A percentile compares a stretch with the other conserved stretches of the same genome.
Conservation (phyloP, 225 moss, liverwort and hornwort species). For the Rhytidiadelphus loreus region DNA sequence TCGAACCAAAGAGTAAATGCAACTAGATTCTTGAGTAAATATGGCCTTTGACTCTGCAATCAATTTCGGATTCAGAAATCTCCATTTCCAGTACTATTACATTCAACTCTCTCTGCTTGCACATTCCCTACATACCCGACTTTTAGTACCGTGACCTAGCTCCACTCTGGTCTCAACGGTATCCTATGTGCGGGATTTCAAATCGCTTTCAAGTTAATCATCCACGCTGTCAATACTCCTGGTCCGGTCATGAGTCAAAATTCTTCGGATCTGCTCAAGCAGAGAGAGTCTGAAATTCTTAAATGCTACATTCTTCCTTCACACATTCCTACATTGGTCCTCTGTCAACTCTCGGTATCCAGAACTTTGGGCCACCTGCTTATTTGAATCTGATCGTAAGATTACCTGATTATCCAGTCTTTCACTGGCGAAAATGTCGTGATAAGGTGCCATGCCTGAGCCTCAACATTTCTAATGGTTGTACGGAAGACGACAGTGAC, state of each 20-base stretch:
- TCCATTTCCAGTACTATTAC: not conserved
- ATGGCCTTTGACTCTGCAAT: not conserved
- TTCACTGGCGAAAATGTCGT: not conserved
- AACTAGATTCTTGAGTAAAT: not conserved
- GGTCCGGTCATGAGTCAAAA: not conserved
- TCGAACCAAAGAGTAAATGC: not conserved
- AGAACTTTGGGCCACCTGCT: not conserved
- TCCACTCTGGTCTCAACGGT: not conserved
- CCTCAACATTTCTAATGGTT: not conserved
- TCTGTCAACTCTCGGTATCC: not conserved
- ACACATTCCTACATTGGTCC: not conserved
- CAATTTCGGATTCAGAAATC: not conserved
- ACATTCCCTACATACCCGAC: not conserved
- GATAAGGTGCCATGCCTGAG: not conserved
- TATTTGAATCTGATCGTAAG: not conserved
- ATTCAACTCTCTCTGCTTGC: not conserved
- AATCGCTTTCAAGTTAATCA: not conserved
- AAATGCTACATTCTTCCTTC: not conserved
- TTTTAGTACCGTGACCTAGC: not conserved
- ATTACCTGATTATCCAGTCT: not conserved
- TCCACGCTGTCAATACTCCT: not conserved
- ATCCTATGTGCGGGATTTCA: not conserved
- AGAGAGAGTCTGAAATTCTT: not conserved
- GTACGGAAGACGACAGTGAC: not conserved
- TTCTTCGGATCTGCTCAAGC: not conserved